Conservation (phyloP, 345 rosid species). For the Populus nigra region DNA sequence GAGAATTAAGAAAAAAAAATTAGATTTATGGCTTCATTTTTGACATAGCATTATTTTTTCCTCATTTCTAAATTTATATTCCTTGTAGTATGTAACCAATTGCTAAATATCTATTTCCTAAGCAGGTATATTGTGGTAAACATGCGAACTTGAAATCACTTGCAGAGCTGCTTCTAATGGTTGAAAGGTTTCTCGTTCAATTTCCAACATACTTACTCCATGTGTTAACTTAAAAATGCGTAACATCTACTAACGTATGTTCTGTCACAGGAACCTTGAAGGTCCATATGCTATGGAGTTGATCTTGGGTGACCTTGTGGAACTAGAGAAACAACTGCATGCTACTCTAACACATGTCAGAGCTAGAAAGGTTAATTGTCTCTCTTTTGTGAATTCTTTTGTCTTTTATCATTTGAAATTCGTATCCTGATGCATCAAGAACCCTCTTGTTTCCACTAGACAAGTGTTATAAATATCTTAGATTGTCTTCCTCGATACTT, state of each 20-base stretch:
- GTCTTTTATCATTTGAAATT: not conserved
- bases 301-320: conserved; percentile 24
- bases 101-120: not conserved
- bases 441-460: not conserved
- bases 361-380: conserved; percentile 38
- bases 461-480: not conserved
- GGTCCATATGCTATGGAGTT: conserved; percentile 32
- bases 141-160: conserved; percentile 16
- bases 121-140: conserved; percentile 23
- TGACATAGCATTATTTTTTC: no score
- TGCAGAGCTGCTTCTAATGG: conserved; percentile 30
- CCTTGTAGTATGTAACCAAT: not conserved
- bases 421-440: no score
- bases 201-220: not conserved
- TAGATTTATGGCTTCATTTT: not conserved
- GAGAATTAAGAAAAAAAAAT: not conserved
- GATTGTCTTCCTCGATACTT: not conserved
- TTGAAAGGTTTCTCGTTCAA: conserved; percentile 35
- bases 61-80: not conserved
- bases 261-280: conserved; percentile 32
- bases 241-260: not conserved
- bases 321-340: conserved; percentile 36
- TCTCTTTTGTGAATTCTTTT: not conserved
- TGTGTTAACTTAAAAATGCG: not conserved
- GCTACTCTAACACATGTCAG: conserved; percentile 24